Conservation (phyloP, 2,329 filamentous ascomycete species). For the Diaporthe helianthi region DNA sequence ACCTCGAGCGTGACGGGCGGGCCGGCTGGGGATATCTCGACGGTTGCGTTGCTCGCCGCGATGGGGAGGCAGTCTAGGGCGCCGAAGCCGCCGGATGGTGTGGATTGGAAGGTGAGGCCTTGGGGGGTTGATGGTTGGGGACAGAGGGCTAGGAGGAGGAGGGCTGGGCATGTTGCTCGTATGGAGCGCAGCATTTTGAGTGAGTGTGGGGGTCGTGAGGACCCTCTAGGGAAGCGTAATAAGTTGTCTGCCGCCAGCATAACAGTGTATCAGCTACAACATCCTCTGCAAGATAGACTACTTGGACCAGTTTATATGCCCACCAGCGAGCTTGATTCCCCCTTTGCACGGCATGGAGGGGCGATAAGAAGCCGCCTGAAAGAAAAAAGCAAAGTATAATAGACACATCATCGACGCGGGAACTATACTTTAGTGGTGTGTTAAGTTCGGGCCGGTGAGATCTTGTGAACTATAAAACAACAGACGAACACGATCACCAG, state of each 20-base stretch:
- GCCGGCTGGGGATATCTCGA: conserved; percentile 26
- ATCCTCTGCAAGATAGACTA: neutral
- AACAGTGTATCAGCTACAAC: too few relatives aligned
- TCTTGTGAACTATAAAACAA: neutral
- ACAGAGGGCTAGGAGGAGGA: neutral
- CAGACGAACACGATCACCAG: neutral
- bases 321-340: neutral
- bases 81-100: neutral
- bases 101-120: neutral
- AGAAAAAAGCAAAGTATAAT: neutral
- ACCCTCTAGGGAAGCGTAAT: neutral
- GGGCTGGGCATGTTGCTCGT: neutral
- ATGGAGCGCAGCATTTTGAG: neutral
- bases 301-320: neutral
- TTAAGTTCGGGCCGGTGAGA: conserved; percentile 9
- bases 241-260: neutral
- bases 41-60: neutral
- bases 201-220: neutral
- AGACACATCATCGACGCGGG: neutral
- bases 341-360: neutral
- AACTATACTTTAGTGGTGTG: neutral
- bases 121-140: neutral
- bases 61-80: neutral
- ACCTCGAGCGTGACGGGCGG: conserved; percentile 40
- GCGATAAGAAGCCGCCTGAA: neutral